phyloP scores from a whole-genome alignment of 2,329 filamentous ascomycete genomes.

The Aspergillus pseudonomiae region DNA sequence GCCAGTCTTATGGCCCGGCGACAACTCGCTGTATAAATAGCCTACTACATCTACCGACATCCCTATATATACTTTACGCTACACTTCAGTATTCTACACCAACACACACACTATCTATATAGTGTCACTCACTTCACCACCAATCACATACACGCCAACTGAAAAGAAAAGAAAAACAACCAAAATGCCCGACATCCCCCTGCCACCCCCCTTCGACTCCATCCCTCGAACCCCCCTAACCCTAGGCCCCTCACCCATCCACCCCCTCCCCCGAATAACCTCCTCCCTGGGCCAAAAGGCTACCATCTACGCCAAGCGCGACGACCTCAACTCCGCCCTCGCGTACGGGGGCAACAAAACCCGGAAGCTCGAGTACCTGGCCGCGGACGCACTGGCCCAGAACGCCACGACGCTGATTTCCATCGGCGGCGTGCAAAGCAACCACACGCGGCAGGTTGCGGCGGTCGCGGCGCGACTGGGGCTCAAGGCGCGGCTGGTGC shows the following conservation, averaged over 20 bases:
- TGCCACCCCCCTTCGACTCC: conserved; percentile 64
- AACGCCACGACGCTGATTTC: conserved; percentile 65
- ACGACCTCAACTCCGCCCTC: conserved; percentile 70
- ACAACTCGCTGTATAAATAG: neutral
- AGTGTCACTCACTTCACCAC: too few relatives aligned
- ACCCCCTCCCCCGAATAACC: conserved; percentile 67
- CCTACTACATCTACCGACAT: neutral
- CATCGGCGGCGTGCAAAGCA: conserved; percentile 70
- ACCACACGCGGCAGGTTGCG: conserved; percentile 70
- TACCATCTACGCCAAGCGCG: conserved; percentile 70
- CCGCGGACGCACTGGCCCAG: conserved; percentile 62
- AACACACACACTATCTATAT: too few relatives aligned
- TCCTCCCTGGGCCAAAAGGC: conserved; percentile 57
- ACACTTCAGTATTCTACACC: too few relatives aligned
- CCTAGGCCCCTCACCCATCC: conserved; percentile 70
- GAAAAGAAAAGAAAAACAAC: neutral
- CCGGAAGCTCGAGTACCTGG: conserved; percentile 70
- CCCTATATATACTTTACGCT: too few relatives aligned
- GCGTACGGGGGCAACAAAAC: conserved; percentile 72
- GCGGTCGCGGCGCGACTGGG: conserved; percentile 63
- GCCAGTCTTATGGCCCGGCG: neutral
- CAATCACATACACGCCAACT: too few relatives aligned
- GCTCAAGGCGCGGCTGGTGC: conserved; percentile 55
- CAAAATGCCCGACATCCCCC: conserved; percentile 25
- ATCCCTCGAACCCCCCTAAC: conserved; percentile 66